A percentile compares a stretch with the other conserved stretches of the same genome.
Evolutionary conservation across 169 alveolate species (phyloP).

Genomic region (Babesia gibsoni): DNA sequence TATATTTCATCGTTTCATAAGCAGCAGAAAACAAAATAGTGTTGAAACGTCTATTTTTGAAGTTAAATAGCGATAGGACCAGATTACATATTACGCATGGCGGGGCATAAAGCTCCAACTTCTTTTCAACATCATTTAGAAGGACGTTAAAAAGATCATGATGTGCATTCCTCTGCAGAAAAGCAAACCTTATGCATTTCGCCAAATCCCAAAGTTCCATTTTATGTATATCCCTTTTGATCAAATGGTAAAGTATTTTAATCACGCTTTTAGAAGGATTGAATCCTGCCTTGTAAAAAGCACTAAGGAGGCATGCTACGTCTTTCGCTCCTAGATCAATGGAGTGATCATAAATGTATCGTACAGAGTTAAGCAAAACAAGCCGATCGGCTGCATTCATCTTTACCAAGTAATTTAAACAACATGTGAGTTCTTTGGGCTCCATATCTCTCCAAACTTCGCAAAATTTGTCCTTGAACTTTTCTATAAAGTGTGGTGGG

Average conservation of each 20-base stretch:
- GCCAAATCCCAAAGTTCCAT: not conserved
- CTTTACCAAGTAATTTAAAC: not conserved
- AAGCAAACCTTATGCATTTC: not conserved
- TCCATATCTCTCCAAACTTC: not conserved
- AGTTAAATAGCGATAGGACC: not conserved
- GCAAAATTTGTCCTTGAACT: not conserved
- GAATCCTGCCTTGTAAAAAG: not conserved
- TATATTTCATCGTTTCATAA: not conserved
- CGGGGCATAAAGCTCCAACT: not conserved
- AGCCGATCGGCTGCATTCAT: not conserved
- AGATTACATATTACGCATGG: not conserved
- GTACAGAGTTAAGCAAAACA: not conserved
- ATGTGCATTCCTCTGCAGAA: not conserved
- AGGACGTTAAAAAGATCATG: not conserved
- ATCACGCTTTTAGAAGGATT: not conserved
- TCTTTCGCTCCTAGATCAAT: not conserved
- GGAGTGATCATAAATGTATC: not conserved
- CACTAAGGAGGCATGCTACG: not conserved
- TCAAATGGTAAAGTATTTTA: not conserved
- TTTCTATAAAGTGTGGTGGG: not conserved
- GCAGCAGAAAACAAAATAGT: not conserved
- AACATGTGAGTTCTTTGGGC: not conserved
- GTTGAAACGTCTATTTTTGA: not conserved
- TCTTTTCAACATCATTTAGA: not conserved
- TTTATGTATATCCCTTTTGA: slow-evolving; percentile 1